Evolutionary conservation across 1,284 basidiomycete genomes (phyloP).

Genomic region (Macrocystidia cucumis): DNA sequence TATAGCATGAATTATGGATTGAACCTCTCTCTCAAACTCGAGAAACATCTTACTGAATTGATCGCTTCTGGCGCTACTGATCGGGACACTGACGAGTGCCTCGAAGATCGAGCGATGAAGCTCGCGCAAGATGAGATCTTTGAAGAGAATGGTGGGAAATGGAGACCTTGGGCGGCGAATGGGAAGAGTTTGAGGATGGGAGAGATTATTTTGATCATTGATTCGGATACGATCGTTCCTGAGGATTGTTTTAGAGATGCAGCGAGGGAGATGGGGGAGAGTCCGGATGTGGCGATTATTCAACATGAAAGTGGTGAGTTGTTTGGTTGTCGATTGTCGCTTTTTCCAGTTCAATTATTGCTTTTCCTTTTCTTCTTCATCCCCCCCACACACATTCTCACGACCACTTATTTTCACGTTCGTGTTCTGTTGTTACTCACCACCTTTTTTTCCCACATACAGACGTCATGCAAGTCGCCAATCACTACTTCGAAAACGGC

Average conservation of each 20-base stretch:
- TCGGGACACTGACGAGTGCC: constrained; percentile 30
- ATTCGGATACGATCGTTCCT: constrained; percentile 81
- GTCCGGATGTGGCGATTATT: constrained; percentile 76
- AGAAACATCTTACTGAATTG: constrained; percentile 53
- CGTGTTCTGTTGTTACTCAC: too few relatives aligned
- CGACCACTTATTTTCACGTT: too few relatives aligned
- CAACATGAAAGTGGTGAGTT: constrained; percentile 68
- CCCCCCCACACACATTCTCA: constrained; percentile 1
- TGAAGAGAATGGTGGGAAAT: constrained; percentile 45
- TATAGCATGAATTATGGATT: constrained; percentile 73
- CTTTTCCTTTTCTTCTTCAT: not conserved
- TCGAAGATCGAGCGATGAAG: constrained; percentile 62
- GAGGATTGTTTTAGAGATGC: constrained; percentile 81
- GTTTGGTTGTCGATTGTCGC: constrained; percentile 6
- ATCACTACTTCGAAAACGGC: constrained; percentile 84
- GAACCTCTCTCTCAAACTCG: constrained; percentile 61
- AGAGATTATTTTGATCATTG: constrained; percentile 66
- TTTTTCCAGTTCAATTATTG: not conserved
- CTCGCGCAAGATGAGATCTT: constrained; percentile 59
- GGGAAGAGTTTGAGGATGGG: constrained; percentile 56
- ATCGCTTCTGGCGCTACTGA: constrained; percentile 34
- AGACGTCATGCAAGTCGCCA: constrained; percentile 82
- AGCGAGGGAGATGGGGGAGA: constrained; percentile 72
- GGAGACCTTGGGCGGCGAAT: constrained; percentile 61
- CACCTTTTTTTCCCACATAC: constrained; percentile 1